A percentile compares a stretch with the other conserved stretches of the same genome.
phyloP scores from a whole-genome alignment of 768 basidiomycete genomes.

The Sarcodon aspratus region DNA sequence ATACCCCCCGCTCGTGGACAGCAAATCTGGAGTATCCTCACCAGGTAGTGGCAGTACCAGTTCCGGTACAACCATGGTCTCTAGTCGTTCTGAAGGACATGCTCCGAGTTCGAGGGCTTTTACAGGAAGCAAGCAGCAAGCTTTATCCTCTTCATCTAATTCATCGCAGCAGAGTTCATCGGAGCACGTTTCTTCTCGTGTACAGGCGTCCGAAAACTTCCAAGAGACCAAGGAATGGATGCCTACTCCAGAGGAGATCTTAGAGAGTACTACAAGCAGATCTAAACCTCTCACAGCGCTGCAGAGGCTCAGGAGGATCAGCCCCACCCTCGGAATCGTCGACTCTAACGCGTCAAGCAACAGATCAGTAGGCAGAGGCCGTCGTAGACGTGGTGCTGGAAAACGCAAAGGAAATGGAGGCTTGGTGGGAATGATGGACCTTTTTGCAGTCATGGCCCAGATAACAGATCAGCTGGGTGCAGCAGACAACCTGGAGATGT shows the following conservation, averaged over 20 bases:
- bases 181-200: too few relatives aligned
- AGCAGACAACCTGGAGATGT: constrained; percentile 52
- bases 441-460: constrained; percentile 68
- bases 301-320: constrained; percentile 45
- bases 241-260: constrained; percentile 43
- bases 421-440: constrained; percentile 58
- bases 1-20: too few relatives aligned
- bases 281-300: constrained; percentile 62
- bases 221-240: constrained; percentile 22
- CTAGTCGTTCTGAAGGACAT: not conserved
- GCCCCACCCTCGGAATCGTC: constrained; percentile 1
- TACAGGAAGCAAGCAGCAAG: too few relatives aligned
- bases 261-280: constrained; percentile 60
- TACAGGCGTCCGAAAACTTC: too few relatives aligned
- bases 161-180: too few relatives aligned
- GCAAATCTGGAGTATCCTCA: too few relatives aligned
- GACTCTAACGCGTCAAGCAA: not conserved
- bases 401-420: constrained; percentile 12
- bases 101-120: not conserved
- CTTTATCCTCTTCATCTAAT: too few relatives aligned
- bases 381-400: constrained; percentile 3
- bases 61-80: not conserved
- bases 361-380: too few relatives aligned
- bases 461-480: constrained; percentile 71
- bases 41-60: not conserved